These are phyloP conservation scores for Phycomyces blakesleeanus DNA, from an alignment of 192 early-diverging fungal genomes.

Conservation along the genomic window DNA sequence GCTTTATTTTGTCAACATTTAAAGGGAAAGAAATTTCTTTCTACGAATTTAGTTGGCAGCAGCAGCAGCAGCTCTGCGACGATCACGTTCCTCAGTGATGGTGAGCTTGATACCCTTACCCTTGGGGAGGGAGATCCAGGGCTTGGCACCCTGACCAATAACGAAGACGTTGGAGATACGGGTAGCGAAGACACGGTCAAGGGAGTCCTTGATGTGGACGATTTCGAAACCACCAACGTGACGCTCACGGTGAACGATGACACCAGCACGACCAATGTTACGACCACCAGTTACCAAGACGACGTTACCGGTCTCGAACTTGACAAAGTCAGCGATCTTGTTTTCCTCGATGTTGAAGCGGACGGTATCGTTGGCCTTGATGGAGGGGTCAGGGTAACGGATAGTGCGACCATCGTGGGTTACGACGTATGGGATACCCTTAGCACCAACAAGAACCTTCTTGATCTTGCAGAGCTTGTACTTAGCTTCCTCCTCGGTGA, in stretches of 20 bases:
- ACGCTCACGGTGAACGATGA: slow-evolving; percentile 93
- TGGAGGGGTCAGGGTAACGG: slow-evolving; percentile 98
- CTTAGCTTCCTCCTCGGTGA: slow-evolving; percentile 95
- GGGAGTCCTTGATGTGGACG: slow-evolving; percentile 97
- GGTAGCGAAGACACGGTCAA: slow-evolving; percentile 95
- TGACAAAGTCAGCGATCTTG: slow-evolving; percentile 92
- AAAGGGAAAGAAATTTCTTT: too few species aligned
- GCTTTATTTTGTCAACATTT: too few species aligned
- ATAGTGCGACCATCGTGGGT: slow-evolving; percentile 99
- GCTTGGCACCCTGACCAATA: slow-evolving; percentile 84
- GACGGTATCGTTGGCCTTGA: slow-evolving; percentile 99
- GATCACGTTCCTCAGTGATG: slow-evolving; percentile 99
- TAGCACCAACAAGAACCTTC: slow-evolving; percentile 90
- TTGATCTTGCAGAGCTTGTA: slow-evolving; percentile 99
- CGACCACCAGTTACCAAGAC: slow-evolving; percentile 97
- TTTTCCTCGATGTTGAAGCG: slow-evolving; percentile 91
- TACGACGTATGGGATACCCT: slow-evolving; percentile 92
- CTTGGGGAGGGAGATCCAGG: slow-evolving; percentile 97
- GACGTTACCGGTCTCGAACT: slow-evolving; percentile 97
- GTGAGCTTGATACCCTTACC: slow-evolving; percentile 98
- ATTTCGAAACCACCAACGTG: slow-evolving; percentile 99
- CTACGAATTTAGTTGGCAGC: slow-evolving; percentile 18
- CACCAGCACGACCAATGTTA: slow-evolving; percentile 97
- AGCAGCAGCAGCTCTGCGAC: slow-evolving; percentile 59
- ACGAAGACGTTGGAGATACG: slow-evolving; percentile 94